Percentiles rank a stretch among this genome's conserved stretches.
These are phyloP conservation scores for Suillus decipiens DNA, from an alignment of 768 basidiomycete species.

Conservation along the genomic window DNA sequence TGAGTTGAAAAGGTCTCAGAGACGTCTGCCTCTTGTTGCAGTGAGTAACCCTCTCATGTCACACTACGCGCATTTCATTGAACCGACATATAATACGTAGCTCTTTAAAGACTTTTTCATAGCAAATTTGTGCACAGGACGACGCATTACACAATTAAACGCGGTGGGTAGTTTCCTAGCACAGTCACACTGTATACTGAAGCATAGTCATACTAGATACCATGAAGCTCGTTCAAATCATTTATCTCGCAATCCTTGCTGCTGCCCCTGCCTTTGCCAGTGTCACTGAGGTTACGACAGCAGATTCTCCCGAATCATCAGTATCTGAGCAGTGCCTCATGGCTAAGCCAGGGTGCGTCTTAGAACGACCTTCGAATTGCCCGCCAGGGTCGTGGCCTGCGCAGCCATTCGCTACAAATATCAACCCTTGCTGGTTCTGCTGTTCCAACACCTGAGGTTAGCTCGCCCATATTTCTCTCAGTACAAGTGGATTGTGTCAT, in stretches of 20 bases:
- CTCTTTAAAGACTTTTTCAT: background rate
- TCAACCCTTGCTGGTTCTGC: no score
- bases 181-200: background rate
- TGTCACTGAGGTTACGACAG: no score
- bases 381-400: no score
- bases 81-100: background rate
- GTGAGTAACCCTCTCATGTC: background rate
- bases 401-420: no score
- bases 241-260: slow-evolving; percentile 21
- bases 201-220: background rate
- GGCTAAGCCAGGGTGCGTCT: no score
- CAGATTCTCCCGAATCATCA: no score
- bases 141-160: background rate
- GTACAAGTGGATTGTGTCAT: background rate
- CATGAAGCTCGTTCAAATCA: background rate
- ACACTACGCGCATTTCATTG: background rate
- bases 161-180: background rate
- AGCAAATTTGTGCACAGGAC: background rate
- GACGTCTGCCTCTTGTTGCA: background rate
- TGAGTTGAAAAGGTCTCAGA: background rate
- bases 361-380: no score
- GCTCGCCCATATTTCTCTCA: background rate
- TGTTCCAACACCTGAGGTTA: no score
- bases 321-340: no score
- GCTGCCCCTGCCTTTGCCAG: slow-evolving; percentile 20